Base-by-base conservation (phyloP, 352 stramenopile genomes). In the Ophiocytium majus region DNA sequence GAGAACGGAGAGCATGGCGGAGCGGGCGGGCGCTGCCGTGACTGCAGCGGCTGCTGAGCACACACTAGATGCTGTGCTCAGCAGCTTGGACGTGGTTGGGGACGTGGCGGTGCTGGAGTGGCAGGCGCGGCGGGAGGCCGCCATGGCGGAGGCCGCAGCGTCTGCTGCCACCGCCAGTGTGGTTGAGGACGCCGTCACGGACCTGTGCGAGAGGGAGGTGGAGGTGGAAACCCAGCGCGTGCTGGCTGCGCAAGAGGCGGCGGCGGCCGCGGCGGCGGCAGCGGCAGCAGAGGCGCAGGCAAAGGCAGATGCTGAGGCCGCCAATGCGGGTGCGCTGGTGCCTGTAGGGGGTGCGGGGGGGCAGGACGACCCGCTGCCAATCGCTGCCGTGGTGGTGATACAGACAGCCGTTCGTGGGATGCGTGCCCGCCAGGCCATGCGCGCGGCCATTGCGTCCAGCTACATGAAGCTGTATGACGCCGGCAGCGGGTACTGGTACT, bases 161-260 rank as follows among this genome's bases (percentile, higher is more conserved):
- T 49, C 75, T 36, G 76, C 64, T 49, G 80, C 71, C 17, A 10
- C 34, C 0, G 71, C 76, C 81, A 43, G 64, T 9, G 81, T 43
- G 0, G 50, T 31, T 23, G 81, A 63, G n/a, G 81, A 76, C 43
- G 81, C 66, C 66, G 81, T 75, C 32, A 74, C 31, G 37, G 71
- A 81, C 10, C 9, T 31, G 14, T 34, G 49, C 37, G 37, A 5
- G 14, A 14, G 5, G 43, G 43, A 57, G 43, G 43, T 66, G 66
- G 81, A 35, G 71, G 43, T 14, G 32, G 81, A 35, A 31, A 66
- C 81, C 33, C 9, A 76, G n/a, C n/a, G n/a, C n/a, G n/a, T n/a
- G n/a, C n/a, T n/a, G 1, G 23, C 63, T 37, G 50, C 57, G 63
- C 9, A 43, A 74, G 1, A 49, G 19, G 1, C 35, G 34, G 0